Percentiles rank a stretch among this genome's conserved stretches.
Conservation (phyloP, 2,329 filamentous ascomycete species). For the Penicillium olsonii region DNA sequence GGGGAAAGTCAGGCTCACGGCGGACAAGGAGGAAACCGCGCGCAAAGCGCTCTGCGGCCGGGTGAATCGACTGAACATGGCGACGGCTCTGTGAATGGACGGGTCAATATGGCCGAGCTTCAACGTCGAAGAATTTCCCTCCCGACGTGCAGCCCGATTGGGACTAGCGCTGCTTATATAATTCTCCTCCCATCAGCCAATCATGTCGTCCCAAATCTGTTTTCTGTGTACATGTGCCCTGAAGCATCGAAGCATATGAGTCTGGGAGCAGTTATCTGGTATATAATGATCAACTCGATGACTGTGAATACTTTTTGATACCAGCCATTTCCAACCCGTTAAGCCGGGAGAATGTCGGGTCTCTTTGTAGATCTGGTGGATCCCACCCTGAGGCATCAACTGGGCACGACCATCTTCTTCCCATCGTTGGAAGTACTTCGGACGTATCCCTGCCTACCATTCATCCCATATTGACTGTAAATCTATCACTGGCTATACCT, state of each 20-base stretch:
- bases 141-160: conserved; percentile 24
- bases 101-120: conserved; percentile 20
- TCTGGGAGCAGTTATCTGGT: no score
- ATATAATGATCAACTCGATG: background rate
- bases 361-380: no score
- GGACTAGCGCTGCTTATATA: conserved; percentile 33
- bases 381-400: conserved; percentile 2
- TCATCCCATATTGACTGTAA: no score
- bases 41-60: conserved; percentile 49
- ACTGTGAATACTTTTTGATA: no score
- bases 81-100: conserved; percentile 26
- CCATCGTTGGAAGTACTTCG: no score
- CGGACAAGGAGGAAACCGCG: conserved; percentile 35
- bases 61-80: conserved; percentile 45
- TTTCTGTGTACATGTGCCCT: no score
- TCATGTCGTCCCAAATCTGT: conserved; percentile 11
- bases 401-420: background rate
- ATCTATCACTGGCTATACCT: no score
- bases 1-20: conserved; percentile 30
- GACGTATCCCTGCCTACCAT: no score
- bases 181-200: conserved; percentile 16
- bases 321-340: no score
- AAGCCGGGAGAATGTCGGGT: no score
- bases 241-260: no score
- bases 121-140: conserved; percentile 40